These are phyloP conservation scores for Sungouiella blattae DNA, from an alignment of 805 yeast species.

Conservation along the genomic window DNA sequence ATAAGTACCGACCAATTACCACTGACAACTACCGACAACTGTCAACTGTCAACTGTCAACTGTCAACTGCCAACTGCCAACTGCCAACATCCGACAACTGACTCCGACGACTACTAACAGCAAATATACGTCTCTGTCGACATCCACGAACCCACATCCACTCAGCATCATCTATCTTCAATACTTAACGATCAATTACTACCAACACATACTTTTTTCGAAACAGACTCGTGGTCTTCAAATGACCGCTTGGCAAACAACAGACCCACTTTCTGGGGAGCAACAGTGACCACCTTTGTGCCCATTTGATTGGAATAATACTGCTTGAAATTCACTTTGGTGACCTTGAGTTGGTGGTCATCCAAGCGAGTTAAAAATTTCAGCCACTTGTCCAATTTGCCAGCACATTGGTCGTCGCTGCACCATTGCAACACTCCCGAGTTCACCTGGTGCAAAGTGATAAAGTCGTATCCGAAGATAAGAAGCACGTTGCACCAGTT, in stretches of 20 bases:
- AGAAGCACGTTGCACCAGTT: slow-evolving; percentile 43
- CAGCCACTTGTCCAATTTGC: slow-evolving; percentile 15
- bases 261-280: slow-evolving; percentile 9
- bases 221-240: slow-evolving; percentile 5
- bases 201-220: slow-evolving; percentile 9
- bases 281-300: slow-evolving; percentile 13
- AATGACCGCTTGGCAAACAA: slow-evolving; percentile 12
- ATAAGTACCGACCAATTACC: too few relatives aligned
- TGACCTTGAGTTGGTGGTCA: slow-evolving; percentile 8
- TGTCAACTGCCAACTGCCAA: too few relatives aligned
- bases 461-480: slow-evolving; percentile 43
- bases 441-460: slow-evolving; percentile 30
- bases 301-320: slow-evolving; percentile 19
- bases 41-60: too few relatives aligned
- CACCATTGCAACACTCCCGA: slow-evolving; percentile 16
- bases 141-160: too few relatives aligned
- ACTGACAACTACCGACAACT: too few relatives aligned
- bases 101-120: too few relatives aligned
- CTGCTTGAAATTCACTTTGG: slow-evolving; percentile 15
- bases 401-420: slow-evolving; percentile 6
- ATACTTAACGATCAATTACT: not conserved
- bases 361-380: slow-evolving; percentile 14
- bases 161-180: too few relatives aligned
- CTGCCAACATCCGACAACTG: too few relatives aligned
- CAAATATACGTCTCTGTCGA: too few relatives aligned